phyloP scores from a whole-genome alignment of 257 asterid species.

The Coffea eugenioides region DNA sequence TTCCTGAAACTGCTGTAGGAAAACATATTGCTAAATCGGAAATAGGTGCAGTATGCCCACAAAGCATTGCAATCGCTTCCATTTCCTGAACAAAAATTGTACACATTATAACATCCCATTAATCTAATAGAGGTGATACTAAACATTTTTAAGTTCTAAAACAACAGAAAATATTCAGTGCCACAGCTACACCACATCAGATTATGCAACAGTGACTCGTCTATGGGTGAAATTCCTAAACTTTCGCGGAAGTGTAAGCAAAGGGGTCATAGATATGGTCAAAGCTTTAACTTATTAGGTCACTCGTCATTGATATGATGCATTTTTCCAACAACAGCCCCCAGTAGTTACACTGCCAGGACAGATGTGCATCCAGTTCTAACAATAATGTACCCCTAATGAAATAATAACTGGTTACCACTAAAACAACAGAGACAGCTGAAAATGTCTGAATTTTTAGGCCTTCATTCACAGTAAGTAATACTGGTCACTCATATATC shows the following conservation, averaged over 20 bases:
- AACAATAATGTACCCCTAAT: neutral
- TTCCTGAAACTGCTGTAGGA: slow-evolving; percentile 62
- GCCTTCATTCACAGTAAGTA: neutral
- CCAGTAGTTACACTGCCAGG: too few relatives aligned
- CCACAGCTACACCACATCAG: neutral
- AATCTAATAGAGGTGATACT: slow-evolving; percentile 3
- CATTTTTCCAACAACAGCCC: too few relatives aligned
- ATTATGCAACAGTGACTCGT: neutral
- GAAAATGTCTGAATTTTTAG: neutral
- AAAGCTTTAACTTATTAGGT: too few relatives aligned
- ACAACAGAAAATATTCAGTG: neutral
- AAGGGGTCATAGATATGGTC: too few relatives aligned
- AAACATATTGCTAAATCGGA: slow-evolving; percentile 77
- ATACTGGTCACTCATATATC: neutral
- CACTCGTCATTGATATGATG: too few relatives aligned
- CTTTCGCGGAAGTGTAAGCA: too few relatives aligned
- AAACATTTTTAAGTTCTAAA: neutral
- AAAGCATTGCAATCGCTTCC: slow-evolving; percentile 83
- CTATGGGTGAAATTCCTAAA: too few relatives aligned
- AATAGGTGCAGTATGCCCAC: slow-evolving; percentile 86
- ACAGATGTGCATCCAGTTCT: neutral
- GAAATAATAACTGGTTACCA: neutral
- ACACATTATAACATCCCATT: slow-evolving; percentile 1
- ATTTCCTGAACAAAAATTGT: slow-evolving; percentile 51
- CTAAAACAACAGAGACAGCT: neutral